phyloP scores from a whole-genome alignment of 1,284 basidiomycete genomes.

The Lentinula novae-zelandiae region DNA sequence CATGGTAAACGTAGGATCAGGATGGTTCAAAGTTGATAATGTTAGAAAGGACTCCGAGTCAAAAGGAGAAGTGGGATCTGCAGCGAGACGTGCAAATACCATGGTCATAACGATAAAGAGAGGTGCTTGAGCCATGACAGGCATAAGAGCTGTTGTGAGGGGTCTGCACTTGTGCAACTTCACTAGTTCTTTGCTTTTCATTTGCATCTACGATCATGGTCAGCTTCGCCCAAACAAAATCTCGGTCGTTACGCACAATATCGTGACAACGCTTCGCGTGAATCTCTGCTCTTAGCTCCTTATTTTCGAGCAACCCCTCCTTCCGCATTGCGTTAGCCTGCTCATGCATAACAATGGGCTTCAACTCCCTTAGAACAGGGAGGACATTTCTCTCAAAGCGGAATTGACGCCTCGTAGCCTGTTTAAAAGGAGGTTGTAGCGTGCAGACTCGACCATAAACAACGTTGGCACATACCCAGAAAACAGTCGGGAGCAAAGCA shows the following conservation, averaged over 20 bases:
- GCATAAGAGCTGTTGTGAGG: conserved; percentile 55
- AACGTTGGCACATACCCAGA: conserved; percentile 64
- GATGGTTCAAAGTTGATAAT: conserved; percentile 63
- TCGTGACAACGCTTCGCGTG: conserved; percentile 45
- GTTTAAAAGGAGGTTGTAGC: neutral
- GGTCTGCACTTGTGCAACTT: conserved; percentile 57
- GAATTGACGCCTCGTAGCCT: conserved; percentile 65
- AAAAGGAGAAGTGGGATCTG: conserved; percentile 54
- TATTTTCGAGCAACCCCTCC: conserved; percentile 49
- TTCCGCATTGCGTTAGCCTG: conserved; percentile 58
- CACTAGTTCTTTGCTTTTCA: conserved; percentile 33
- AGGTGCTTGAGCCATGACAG: conserved; percentile 67
- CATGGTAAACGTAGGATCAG: conserved; percentile 66
- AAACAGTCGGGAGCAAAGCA: conserved; percentile 68
- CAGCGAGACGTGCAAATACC: conserved; percentile 53
- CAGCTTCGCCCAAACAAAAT: neutral
- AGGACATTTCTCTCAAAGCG: conserved; percentile 65
- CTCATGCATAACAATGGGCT: conserved; percentile 47
- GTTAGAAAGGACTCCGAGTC: conserved; percentile 75
- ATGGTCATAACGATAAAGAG: conserved; percentile 67
- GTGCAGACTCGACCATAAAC: neutral
- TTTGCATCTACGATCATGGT: neutral
- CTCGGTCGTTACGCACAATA: conserved; percentile 30
- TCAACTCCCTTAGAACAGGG: conserved; percentile 59
- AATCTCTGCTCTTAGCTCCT: conserved; percentile 45